Percentiles rank a stretch among this genome's conserved stretches.
Evolutionary conservation across 108 stramenopile genomes (phyloP).

Genomic region (Fistulifera pelliculosa): DNA sequence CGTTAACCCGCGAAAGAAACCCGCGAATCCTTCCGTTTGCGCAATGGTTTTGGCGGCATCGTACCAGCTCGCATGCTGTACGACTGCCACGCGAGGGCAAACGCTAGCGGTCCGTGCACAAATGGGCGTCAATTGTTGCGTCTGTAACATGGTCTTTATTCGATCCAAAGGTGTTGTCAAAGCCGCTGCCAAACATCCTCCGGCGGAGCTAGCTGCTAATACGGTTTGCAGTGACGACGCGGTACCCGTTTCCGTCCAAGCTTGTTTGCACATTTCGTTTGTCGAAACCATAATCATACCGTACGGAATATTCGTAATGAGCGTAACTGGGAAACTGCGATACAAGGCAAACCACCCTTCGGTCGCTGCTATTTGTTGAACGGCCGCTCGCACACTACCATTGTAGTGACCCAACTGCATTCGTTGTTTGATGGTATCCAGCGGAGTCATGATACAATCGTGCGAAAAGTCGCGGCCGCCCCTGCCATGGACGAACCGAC

Average conservation of each 20-base stretch:
- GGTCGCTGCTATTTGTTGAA: constrained; percentile 23
- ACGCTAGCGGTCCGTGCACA: constrained; percentile 23
- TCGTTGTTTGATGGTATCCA: constrained; percentile 99
- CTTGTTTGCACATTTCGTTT: constrained; percentile 73
- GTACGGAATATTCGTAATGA: constrained; percentile 96
- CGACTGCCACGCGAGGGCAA: background rate
- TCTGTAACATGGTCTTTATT: constrained; percentile 90
- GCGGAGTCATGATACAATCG: constrained; percentile 93
- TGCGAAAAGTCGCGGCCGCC: constrained; percentile 83
- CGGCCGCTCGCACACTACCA: constrained; percentile 52
- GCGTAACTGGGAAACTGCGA: constrained; percentile 86
- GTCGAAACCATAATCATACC: constrained; percentile 93
- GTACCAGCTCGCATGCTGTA: constrained; percentile 13
- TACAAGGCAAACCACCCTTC: constrained; percentile 83
- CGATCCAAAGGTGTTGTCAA: constrained; percentile 95
- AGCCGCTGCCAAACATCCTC: constrained; percentile 85
- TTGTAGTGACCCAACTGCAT: constrained; percentile 95
- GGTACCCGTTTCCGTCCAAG: constrained; percentile 9
- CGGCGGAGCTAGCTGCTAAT: constrained; percentile 72
- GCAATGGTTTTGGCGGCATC: constrained; percentile 78
- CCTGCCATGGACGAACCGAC: constrained; percentile 67
- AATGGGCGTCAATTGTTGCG: constrained; percentile 42
- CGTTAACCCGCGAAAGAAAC: constrained; percentile 83
- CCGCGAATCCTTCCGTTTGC: constrained; percentile 78
- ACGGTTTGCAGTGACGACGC: constrained; percentile 14